A percentile compares a stretch with the other conserved stretches of the same genome.
Evolutionary conservation across 169 alveolate genomes (phyloP).

Genomic region (Eimeria acervulina): DNA sequence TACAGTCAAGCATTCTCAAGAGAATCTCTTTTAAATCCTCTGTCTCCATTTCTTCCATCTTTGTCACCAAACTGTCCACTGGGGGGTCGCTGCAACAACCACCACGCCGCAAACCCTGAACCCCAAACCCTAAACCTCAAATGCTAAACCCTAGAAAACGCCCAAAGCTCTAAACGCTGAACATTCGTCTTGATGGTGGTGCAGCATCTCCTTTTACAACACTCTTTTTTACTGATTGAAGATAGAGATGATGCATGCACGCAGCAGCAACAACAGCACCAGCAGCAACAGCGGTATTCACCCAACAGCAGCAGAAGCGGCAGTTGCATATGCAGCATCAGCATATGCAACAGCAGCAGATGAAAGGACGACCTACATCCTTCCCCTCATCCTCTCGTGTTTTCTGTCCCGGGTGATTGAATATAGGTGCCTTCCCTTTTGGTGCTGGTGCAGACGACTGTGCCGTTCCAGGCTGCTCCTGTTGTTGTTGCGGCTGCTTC

Average conservation of each 20-base stretch:
- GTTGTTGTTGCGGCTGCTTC: slow-evolving; percentile 16
- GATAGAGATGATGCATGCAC: background rate
- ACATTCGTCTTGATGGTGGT: background rate
- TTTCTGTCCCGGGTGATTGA: background rate
- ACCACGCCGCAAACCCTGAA: background rate
- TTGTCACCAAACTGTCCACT: background rate
- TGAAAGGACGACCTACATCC: background rate
- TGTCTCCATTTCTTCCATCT: background rate
- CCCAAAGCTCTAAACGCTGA: background rate
- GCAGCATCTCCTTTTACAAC: background rate
- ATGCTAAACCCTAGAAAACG: too few relatives aligned
- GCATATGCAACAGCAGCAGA: too few relatives aligned
- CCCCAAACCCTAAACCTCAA: background rate
- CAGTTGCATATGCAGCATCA: background rate
- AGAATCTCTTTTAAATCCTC: background rate
- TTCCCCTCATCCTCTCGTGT: background rate
- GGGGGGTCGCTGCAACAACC: background rate
- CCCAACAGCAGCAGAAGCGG: background rate
- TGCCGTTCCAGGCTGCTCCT: background rate
- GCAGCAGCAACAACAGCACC: background rate
- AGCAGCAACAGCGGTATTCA: background rate
- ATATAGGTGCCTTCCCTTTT: background rate
- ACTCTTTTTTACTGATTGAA: background rate
- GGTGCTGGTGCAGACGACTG: background rate
- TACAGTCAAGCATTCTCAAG: background rate